Evolutionary conservation across 176 grass and related monocot species (phyloP).

Genomic region (Cymbopogon citratus): DNA sequence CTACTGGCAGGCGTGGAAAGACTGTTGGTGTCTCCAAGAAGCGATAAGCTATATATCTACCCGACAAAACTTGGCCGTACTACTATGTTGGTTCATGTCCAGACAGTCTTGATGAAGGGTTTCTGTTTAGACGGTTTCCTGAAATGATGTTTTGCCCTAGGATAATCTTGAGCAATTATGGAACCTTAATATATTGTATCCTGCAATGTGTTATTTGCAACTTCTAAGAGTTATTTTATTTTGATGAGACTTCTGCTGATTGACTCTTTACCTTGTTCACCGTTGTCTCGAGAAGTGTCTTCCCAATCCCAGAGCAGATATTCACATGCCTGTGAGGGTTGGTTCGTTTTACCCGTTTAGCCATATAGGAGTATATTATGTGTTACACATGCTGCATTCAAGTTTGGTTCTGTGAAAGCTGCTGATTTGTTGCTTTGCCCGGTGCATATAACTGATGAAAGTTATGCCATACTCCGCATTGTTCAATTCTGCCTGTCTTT

Average conservation of each 20-base stretch:
- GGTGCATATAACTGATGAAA: no score
- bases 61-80: neutral
- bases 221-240: conserved; percentile 29
- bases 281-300: no score
- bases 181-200: conserved; percentile 38
- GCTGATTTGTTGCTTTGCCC: no score
- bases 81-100: neutral
- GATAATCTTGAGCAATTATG: conserved; percentile 13
- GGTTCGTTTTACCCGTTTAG: no score
- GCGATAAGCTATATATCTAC: conserved; percentile 46
- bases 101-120: neutral
- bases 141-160: conserved; percentile 25
- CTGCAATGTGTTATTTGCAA: neutral
- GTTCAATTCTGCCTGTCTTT: no score
- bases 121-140: conserved; percentile 4
- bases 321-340: neutral
- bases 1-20: conserved; percentile 90
- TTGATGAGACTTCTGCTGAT: neutral
- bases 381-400: no score
- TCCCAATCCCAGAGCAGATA: neutral
- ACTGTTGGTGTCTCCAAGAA: conserved; percentile 99
- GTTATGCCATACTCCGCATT: no score
- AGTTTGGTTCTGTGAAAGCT: no score
- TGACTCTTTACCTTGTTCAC: neutral
- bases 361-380: no score